Base-by-base conservation (phyloP, 139 green algal genomes). In the Closterium sp. region DNA sequence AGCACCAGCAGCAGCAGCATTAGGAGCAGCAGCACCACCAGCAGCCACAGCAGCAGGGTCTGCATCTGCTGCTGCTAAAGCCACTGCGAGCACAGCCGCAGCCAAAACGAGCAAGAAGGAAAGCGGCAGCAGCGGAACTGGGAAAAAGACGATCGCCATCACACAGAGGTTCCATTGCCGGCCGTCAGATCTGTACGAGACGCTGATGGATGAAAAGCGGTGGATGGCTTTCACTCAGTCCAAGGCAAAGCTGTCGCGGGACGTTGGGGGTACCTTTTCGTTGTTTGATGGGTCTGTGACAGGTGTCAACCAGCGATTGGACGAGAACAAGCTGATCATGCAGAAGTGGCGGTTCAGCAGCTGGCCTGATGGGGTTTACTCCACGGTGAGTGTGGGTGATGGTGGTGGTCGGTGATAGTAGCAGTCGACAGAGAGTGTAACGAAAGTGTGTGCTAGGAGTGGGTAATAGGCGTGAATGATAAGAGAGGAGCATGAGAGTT, bases 291-390 rank as follows among this genome's bases (percentile, higher is more conserved):
- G 95, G 29, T n/a, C 93, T 1, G 70, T 95, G 29, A 88, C 62
- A 13, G 94, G 94, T 45, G 86, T 93, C 50, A 93, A 92, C 27
- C 31, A 95, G 27, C 94, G 93, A 31, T 85, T 96, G 73, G 91
- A 90, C 24, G 85, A 89, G 28, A 85, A 92, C 30, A 91, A 93
- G 34, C 22, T 89, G 10, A 95, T 96, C 38, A 85, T 96, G 28
- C 95, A 96, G 87, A 96, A 95, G 30, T 96, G 95, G 95, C 89
- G 95, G 22, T 96, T 95, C 86, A 96, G 86, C 79, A 95, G 22
- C 70, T 96, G 95, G 95, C 28, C 34, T 1, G 91, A 96, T 4
- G 95, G 86, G 6, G 62, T 91, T 24, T 96, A 91, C 62, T 95
- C 91, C 22, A 93, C 29, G 29, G 95, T 96, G 50, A 93, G 93